phyloP scores from a whole-genome alignment of 306 rosid genomes.

The Castanopsis chinensis region DNA sequence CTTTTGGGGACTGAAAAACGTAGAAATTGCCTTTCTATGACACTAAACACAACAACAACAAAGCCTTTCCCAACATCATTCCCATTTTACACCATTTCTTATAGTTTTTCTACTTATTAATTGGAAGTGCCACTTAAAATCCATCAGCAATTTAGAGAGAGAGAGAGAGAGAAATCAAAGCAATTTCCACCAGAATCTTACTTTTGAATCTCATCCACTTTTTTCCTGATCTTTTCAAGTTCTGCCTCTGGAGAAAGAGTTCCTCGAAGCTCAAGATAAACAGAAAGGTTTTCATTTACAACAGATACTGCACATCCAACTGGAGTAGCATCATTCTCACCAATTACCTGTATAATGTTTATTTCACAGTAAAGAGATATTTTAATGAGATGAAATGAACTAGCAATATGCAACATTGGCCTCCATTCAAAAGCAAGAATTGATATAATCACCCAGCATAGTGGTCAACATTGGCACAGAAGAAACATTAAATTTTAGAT shows the following conservation, averaged over 20 bases:
- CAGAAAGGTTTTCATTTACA: constrained; percentile 38
- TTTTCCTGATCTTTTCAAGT: constrained; percentile 42
- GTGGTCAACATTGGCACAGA: neutral
- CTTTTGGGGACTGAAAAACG: too few species aligned
- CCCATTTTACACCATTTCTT: too few species aligned
- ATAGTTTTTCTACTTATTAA: too few species aligned
- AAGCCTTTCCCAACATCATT: too few species aligned
- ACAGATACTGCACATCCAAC: constrained; percentile 46
- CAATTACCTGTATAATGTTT: constrained; percentile 28
- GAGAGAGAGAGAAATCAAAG: neutral
- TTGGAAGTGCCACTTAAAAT: too few species aligned
- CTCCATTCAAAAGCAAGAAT: neutral
- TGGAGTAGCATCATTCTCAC: constrained; percentile 39
- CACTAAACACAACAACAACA: too few species aligned
- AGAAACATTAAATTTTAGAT: neutral
- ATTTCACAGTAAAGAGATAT: neutral
- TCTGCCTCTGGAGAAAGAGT: constrained; percentile 45
- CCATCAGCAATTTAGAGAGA: neutral
- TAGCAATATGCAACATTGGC: neutral
- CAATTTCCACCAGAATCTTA: constrained; percentile 15
- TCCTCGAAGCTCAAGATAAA: constrained; percentile 46
- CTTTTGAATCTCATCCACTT: constrained; percentile 44
- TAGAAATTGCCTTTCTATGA: too few species aligned
- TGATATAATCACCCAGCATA: neutral
- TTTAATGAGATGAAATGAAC: neutral